Evolutionary conservation across 2,329 filamentous ascomycete species (phyloP).

Genomic region (Colletotrichum scovillei): DNA sequence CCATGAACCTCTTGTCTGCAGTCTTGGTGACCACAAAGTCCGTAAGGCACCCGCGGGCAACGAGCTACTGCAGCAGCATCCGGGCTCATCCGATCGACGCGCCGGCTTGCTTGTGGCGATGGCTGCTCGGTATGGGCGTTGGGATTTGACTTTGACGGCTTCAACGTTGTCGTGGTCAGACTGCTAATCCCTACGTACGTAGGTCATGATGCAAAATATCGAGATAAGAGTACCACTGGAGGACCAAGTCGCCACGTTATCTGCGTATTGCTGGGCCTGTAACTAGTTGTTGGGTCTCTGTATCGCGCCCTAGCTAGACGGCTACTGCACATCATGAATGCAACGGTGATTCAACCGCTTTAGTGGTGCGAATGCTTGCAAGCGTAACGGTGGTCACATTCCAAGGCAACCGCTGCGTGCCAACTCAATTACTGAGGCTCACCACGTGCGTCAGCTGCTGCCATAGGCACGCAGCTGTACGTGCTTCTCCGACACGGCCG

Average conservation of each 20-base stretch:
- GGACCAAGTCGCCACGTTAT: constrained; percentile 4
- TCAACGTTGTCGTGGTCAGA: neutral
- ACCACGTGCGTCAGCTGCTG: neutral
- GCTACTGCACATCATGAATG: neutral
- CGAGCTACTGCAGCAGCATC: neutral
- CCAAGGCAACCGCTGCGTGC: neutral
- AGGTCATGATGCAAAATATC: neutral
- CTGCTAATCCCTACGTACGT: neutral
- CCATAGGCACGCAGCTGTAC: neutral
- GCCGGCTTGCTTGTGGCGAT: neutral
- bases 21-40: neutral
- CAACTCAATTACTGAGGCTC: neutral
- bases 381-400: neutral
- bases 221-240: neutral
- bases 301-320: too few relatives aligned
- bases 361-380: constrained; percentile 1
- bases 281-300: neutral
- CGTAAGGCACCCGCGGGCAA: neutral
- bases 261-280: neutral
- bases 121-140: constrained; percentile 6
- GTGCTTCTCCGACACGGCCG: neutral
- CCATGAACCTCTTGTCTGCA: neutral
- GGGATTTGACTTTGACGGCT: neutral
- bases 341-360: neutral
- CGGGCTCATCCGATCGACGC: constrained; percentile 16